Evolutionary conservation across 2,329 filamentous ascomycete genomes (phyloP), one percentile per base, ranked within the genome.

Genomic region (Pseudogymnoascus sp.): DNA sequence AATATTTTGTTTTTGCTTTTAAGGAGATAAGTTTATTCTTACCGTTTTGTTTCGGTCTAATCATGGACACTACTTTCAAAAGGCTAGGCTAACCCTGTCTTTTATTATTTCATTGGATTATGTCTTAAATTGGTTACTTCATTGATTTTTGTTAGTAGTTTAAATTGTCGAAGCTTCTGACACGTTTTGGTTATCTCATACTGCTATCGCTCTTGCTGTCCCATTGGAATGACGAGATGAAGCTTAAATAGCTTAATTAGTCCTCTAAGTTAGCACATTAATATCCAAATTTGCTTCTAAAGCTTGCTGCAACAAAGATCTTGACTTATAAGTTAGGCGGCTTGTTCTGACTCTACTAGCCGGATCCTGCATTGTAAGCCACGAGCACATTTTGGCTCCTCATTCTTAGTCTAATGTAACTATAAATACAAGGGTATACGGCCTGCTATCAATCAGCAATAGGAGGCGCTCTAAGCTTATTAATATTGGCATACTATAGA

Each of bases 201-300:
- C 37, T 40, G 37, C 37, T 40, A 40, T 40, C 37, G 37, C 37
- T 6, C 37, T 40, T 40, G 37, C 37, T 64, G 52, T 28, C 38
- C 31, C n/a, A 45, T 18, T 21, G 23, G 55, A 41, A 58, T 63
- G 21, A 14, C 35, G 59, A 60, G 1, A 8, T 60, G 33, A 9
- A 60, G 59, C 59, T 25, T 60, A 35, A 8, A 38, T 25, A 38
- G 18, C n/a, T 60, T 25, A 38, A 18, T 60, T 35, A 60, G 59
- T 37, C 9, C 38, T 60, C 16, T 21, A 28, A 4, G 5, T 28
- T 28, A 60, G 35, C 33, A 6, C 11, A 38, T 33, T 37, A 60
- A 60, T 60, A 60, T 37, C 33, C 6, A 60, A 38, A 60, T 60
- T 38, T 60, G 31, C 28, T 60, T 60, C 11, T 7, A 25, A 35